A percentile compares a stretch with the other conserved stretches of the same genome.
Evolutionary conservation across 2,329 filamentous ascomycete species (phyloP).

Genomic region (Monascus ruber): DNA sequence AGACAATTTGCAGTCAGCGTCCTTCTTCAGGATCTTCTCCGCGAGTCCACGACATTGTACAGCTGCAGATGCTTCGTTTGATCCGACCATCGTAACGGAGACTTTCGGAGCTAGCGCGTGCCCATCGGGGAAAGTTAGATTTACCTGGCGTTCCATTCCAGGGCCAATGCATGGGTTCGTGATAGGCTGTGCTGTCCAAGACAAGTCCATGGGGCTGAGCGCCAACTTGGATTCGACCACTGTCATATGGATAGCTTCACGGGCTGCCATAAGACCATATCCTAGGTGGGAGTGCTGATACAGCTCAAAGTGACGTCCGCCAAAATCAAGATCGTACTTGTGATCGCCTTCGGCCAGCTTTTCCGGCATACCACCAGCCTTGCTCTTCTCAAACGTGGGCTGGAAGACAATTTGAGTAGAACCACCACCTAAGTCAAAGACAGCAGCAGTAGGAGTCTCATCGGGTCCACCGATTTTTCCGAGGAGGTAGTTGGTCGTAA

Average conservation of each 20-base stretch:
- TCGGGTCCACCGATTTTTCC: slow-evolving; percentile 94
- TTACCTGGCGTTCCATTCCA: slow-evolving; percentile 62
- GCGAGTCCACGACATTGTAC: slow-evolving; percentile 83
- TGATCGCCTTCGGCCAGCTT: slow-evolving; percentile 82
- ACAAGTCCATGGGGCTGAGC: slow-evolving; percentile 46
- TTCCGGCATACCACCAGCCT: slow-evolving; percentile 69
- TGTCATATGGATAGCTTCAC: slow-evolving; percentile 68
- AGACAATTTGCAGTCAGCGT: slow-evolving; percentile 63
- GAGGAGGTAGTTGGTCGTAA: slow-evolving; percentile 95
- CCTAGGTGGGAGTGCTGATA: slow-evolving; percentile 98
- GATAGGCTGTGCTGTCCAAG: slow-evolving; percentile 62
- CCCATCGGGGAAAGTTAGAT: slow-evolving; percentile 55
- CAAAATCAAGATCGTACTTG: slow-evolving; percentile 86
- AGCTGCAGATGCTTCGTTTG: slow-evolving; percentile 54
- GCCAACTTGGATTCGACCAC: slow-evolving; percentile 62
- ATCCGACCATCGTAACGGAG: slow-evolving; percentile 79
- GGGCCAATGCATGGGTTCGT: slow-evolving; percentile 78
- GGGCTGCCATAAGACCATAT: slow-evolving; percentile 91
- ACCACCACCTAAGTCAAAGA: slow-evolving; percentile 92
- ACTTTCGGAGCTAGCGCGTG: slow-evolving; percentile 55
- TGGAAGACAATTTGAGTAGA: slow-evolving; percentile 98
- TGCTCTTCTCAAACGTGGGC: slow-evolving; percentile 70
- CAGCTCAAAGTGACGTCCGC: slow-evolving; percentile 78
- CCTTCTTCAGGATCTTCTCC: slow-evolving; percentile 85
- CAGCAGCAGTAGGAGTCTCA: slow-evolving; percentile 77